phyloP scores from a whole-genome alignment of 495 filamentous ascomycete genomes.

The Aspergillus ostianus region DNA sequence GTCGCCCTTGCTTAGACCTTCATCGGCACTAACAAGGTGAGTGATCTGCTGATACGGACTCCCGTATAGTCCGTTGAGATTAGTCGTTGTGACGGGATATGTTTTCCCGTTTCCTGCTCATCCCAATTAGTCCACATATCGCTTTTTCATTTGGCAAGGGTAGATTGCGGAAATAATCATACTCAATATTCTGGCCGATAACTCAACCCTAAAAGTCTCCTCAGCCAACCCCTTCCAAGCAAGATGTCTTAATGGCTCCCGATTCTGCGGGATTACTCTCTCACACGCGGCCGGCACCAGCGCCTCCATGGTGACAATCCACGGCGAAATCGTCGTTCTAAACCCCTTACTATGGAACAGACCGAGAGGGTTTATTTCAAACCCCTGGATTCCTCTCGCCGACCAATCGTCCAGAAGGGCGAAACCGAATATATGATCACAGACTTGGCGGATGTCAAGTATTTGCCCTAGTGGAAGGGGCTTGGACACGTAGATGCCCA shows the following conservation, averaged over 20 bases:
- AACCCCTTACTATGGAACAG: constrained; percentile 71
- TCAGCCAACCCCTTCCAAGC: no score
- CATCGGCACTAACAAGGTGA: constrained; percentile 20
- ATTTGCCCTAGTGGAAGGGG: constrained; percentile 17
- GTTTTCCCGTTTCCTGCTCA: constrained; percentile 23
- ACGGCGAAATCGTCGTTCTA: constrained; percentile 74
- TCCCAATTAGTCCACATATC: no score
- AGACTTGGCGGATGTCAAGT: constrained; percentile 13
- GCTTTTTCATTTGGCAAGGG: no score
- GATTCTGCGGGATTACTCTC: constrained; percentile 5
- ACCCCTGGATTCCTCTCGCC: constrained; percentile 34
- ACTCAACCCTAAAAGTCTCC: no score
- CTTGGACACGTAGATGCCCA: constrained; percentile 69
- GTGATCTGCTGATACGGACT: constrained; percentile 26
- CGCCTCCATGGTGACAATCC: constrained; percentile 80
- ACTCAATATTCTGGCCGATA: no score
- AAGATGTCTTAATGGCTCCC: constrained; percentile 14
- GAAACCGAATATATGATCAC: constrained; percentile 71
- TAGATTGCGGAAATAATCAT: no score
- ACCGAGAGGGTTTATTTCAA: constrained; percentile 36
- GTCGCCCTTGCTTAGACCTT: constrained; percentile 23
- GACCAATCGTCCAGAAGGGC: constrained; percentile 86
- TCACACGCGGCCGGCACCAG: constrained; percentile 53
- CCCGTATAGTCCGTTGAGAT: constrained; percentile 29
- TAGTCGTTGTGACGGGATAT: constrained; percentile 18